Evolutionary conservation across 345 rosid species (phyloP).

Genomic region (Pistacia atlantica): DNA sequence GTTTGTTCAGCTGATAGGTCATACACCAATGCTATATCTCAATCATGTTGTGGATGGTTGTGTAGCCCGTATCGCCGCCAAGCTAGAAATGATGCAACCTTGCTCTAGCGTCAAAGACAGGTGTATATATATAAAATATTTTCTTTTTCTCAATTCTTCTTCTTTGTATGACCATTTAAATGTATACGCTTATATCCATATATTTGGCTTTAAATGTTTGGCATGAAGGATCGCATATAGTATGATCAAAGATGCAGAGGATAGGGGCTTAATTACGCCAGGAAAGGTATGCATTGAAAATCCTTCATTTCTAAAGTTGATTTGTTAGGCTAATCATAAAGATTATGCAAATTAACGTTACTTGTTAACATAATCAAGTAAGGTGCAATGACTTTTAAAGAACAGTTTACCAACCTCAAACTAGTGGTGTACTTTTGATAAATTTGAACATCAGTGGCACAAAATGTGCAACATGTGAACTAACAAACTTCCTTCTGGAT

Average conservation of each 20-base stretch:
- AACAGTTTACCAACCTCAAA: not conserved
- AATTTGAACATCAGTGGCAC: not conserved
- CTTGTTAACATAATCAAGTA: no score
- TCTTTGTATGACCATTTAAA: not conserved
- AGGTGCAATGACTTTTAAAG: not conserved
- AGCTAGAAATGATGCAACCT: constrained; percentile 66
- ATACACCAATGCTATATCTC: constrained; percentile 67
- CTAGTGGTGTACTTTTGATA: not conserved
- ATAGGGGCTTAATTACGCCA: constrained; percentile 56
- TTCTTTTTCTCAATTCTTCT: not conserved
- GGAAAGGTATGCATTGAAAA: constrained; percentile 43
- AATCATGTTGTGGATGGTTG: constrained; percentile 64
- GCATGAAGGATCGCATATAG: constrained; percentile 43
- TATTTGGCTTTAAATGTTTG: not conserved
- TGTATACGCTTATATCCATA: no score
- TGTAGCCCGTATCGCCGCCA: constrained; percentile 63
- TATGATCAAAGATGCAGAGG: constrained; percentile 79
- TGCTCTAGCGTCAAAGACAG: constrained; percentile 58
- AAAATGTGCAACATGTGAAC: not conserved
- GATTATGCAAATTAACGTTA: not conserved
- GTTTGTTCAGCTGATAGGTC: constrained; percentile 50
- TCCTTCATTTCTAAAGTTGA: not conserved
- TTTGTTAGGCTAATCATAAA: not conserved
- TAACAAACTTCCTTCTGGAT: not conserved
- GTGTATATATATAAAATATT: constrained; percentile 7